phyloP scores from a whole-genome alignment of 2,329 filamentous ascomycete genomes.

The Helotiales sp. region DNA sequence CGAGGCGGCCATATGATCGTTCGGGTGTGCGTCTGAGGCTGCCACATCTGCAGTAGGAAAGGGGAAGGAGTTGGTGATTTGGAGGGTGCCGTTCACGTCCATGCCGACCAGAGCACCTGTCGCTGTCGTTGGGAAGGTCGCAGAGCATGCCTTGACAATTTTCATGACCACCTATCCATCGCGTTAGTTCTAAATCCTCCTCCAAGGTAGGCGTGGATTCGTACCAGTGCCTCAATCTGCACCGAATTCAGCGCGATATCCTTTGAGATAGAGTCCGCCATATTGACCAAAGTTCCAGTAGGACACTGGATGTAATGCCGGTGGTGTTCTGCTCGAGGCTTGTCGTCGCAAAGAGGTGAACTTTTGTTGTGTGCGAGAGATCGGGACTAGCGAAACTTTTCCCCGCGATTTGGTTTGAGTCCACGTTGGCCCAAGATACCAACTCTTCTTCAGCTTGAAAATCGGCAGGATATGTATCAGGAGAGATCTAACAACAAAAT shows the following conservation, averaged over 20 bases:
- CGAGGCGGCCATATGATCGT: slow-evolving; percentile 62
- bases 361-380: background rate
- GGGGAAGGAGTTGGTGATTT: slow-evolving; percentile 93
- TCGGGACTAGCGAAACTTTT: background rate
- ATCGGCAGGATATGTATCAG: too few relatives aligned
- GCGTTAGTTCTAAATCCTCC: slow-evolving; percentile 23
- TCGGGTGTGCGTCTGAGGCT: slow-evolving; percentile 69
- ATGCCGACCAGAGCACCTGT: slow-evolving; percentile 92
- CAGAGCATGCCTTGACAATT: slow-evolving; percentile 93
- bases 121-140: slow-evolving; percentile 82
- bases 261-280: slow-evolving; percentile 58
- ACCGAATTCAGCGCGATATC: slow-evolving; percentile 79
- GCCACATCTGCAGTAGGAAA: slow-evolving; percentile 82
- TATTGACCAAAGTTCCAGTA: slow-evolving; percentile 38
- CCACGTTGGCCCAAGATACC: background rate
- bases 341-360: background rate
- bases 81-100: slow-evolving; percentile 77
- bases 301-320: background rate
- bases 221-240: slow-evolving; percentile 91
- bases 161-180: slow-evolving; percentile 82
- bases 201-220: slow-evolving; percentile 40
- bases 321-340: background rate
- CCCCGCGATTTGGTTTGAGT: background rate
- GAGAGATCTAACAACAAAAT: too few relatives aligned
- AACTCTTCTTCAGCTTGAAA: too few relatives aligned